These are phyloP conservation scores for Vanderwaltozyma polyspora DNA, from an alignment of 805 yeast species.

Conservation along the genomic window DNA sequence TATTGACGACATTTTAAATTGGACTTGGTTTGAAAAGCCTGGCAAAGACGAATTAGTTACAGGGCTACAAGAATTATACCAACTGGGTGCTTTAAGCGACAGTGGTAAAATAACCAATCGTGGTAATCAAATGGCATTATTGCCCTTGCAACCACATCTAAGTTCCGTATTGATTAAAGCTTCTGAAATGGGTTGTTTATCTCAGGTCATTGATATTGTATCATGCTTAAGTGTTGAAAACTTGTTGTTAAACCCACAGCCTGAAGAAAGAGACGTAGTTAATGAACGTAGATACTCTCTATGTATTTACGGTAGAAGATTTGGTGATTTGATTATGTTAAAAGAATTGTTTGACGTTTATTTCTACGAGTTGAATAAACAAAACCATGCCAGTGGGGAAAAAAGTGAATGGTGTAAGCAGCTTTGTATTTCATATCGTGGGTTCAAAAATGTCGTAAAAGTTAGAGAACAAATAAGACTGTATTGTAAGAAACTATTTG, in stretches of 20 bases:
- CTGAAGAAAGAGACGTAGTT: conserved; percentile 74
- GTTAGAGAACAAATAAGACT: conserved; percentile 58
- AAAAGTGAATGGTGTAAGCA: conserved; percentile 76
- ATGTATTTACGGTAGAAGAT: conserved; percentile 57
- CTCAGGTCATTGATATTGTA: conserved; percentile 73
- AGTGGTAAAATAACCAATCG: conserved; percentile 63
- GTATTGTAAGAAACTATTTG: conserved; percentile 14
- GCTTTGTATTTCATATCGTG: conserved; percentile 63
- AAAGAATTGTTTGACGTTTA: conserved; percentile 64
- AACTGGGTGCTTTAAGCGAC: conserved; percentile 69
- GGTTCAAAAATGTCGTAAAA: conserved; percentile 63
- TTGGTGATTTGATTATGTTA: conserved; percentile 77
- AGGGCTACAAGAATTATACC: conserved; percentile 68
- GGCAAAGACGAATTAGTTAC: conserved; percentile 63
- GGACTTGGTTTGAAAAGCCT: conserved; percentile 93
- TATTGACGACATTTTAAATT: conserved; percentile 68
- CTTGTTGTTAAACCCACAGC: conserved; percentile 64
- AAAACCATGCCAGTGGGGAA: conserved; percentile 37
- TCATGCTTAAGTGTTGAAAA: conserved; percentile 92
- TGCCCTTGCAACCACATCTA: conserved; percentile 88
- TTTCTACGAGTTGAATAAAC: conserved; percentile 10
- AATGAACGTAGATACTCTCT: conserved; percentile 60
- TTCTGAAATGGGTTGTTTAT: conserved; percentile 40
- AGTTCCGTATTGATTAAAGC: conserved; percentile 78
- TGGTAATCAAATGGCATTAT: conserved; percentile 77